Base-by-base conservation (phyloP, 257 asterid genomes). In the Ballota nigra region DNA sequence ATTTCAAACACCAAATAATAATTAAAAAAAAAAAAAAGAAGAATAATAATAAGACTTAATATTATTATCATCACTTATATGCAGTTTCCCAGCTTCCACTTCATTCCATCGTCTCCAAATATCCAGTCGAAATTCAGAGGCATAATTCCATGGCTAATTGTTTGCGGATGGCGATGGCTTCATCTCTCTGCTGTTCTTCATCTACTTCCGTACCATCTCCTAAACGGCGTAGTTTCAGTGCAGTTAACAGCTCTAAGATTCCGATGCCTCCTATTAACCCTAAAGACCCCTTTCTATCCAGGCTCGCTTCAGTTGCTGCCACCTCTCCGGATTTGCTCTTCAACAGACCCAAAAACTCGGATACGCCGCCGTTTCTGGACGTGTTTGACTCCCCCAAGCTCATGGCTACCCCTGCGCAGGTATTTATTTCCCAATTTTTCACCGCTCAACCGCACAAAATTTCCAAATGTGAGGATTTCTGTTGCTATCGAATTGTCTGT, bases 331-430 rank as follows among this genome's bases (percentile, higher is more conserved):
- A 87, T 38, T 56, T 59, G 15, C 87, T 90, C 63, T 81, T 82
- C 43, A 82, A 82, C 62, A 87, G 90, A 49, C 80, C 92, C 6
- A 75, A 72, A 19, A 80, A 83, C 75, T 68, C 90, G 1, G 91
- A 85, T 58, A 67, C 69, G 64, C 96, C 84, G 33, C 97, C 97
- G 6, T 93, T 63, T 72, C 40, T 89, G 78, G 96, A 88, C 71
- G 65, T 88, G 4, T 90, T 84, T 63, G 87, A 89, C 68, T 83
- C 94, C 24, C 97, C 98, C 23, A 73, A 40, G 34, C 96, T 89
- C 81, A 93, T 89, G 98, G 96, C 97, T 22, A 74, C 96, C 12
- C 96, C 96, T 69, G 96, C 94, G 18, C 86, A 83, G 72, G 98
- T 87, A 73, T 8, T 38, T 41, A 29, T 19, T 12, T 33, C 31